Percentiles rank a stretch among this genome's conserved stretches.
phyloP scores from a whole-genome alignment of 345 rosid species.

The Lumnitzera littorea region DNA sequence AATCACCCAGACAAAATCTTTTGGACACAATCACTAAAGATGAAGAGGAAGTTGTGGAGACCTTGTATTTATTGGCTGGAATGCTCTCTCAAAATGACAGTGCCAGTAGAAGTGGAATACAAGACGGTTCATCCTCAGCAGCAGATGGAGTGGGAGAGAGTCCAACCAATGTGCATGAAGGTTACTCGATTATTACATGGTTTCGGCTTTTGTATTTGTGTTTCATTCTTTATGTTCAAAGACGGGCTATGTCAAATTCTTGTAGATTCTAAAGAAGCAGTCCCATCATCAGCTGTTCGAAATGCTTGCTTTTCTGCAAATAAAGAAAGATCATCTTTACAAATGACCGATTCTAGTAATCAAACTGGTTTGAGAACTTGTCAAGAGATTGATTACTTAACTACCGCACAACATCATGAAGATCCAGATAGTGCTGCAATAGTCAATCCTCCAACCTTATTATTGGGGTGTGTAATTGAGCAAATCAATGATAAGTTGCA shows the following conservation, averaged over 20 bases:
- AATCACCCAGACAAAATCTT: slow-evolving; percentile 15
- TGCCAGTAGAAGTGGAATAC: slow-evolving; percentile 17
- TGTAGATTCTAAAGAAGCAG: slow-evolving; percentile 25
- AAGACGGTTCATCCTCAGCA: slow-evolving; percentile 19
- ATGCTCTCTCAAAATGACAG: slow-evolving; percentile 39
- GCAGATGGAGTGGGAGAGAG: slow-evolving; percentile 18
- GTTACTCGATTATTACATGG: not conserved
- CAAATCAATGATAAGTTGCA: slow-evolving; percentile 18
- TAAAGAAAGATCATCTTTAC: slow-evolving; percentile 17
- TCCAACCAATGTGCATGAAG: slow-evolving; percentile 7
- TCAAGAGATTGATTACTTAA: slow-evolving; percentile 10
- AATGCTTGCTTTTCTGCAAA: not conserved
- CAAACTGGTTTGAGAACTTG: slow-evolving; percentile 12
- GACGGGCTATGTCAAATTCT: slow-evolving; percentile 6
- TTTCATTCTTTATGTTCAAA: not conserved
- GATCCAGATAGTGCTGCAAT: slow-evolving; percentile 13
- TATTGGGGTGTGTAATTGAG: slow-evolving; percentile 19
- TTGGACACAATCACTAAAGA: slow-evolving; percentile 73
- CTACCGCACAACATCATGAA: not conserved
- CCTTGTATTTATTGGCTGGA: slow-evolving; percentile 72
- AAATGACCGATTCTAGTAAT: slow-evolving; percentile 9
- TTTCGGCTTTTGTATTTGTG: not conserved
- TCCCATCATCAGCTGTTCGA: slow-evolving; percentile 13
- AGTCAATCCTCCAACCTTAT: slow-evolving; percentile 10
- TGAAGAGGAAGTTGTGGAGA: slow-evolving; percentile 94